Conservation (phyloP, 2,329 filamentous ascomycete species). For the Boeremia lycopersici region DNA sequence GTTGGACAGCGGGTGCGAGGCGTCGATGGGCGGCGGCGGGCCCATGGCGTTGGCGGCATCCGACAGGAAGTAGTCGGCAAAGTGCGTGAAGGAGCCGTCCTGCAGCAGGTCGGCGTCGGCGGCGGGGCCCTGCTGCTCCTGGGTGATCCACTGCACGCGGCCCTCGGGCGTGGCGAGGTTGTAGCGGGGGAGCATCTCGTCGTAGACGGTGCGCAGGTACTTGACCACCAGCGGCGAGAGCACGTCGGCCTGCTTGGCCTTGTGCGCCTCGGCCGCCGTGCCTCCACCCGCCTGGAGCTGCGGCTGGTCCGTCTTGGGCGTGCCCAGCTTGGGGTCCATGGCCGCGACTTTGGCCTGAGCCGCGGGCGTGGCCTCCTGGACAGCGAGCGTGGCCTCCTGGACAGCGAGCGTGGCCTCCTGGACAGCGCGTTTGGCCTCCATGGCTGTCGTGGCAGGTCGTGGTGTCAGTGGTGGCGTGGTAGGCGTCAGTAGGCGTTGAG, state of each 20-base stretch:
- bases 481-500: no score
- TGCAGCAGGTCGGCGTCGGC: conserved; percentile 33
- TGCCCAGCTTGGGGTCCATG: conserved; percentile 40
- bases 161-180: conserved; percentile 41
- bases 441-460: no score
- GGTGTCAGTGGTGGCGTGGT: no score
- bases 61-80: conserved; percentile 54
- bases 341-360: conserved; percentile 24
- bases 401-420: no score
- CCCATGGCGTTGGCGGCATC: conserved; percentile 53
- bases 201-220: conserved; percentile 38
- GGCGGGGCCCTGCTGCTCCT: conserved; percentile 37
- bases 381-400: no score
- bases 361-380: no score
- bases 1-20: conserved; percentile 75
- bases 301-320: conserved; percentile 39
- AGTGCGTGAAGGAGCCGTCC: conserved; percentile 40
- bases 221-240: conserved; percentile 35
- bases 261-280: conserved; percentile 34
- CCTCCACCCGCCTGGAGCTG: conserved; percentile 49
- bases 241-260: conserved; percentile 38
- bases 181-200: conserved; percentile 39
- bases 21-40: conserved; percentile 57
- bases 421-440: no score
- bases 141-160: conserved; percentile 36